These are phyloP conservation scores for Talaromyces rugulosus DNA, from an alignment of 2,329 filamentous ascomycete genomes.

Conservation along the genomic window DNA sequence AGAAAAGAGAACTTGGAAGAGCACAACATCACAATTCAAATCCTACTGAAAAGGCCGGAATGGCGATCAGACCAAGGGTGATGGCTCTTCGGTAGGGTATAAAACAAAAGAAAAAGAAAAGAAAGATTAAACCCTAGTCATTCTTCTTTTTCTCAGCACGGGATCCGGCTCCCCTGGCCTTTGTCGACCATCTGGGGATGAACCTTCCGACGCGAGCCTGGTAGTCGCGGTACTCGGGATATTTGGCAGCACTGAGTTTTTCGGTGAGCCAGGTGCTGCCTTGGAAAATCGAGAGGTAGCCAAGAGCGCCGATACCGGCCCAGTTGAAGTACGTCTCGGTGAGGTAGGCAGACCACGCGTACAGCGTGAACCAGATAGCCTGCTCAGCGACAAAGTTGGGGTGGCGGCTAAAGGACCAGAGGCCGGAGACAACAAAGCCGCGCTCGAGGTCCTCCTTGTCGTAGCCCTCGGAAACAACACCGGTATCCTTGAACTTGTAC, in stretches of 20 bases:
- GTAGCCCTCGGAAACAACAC: constrained; percentile 59
- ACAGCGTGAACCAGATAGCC: constrained; percentile 79
- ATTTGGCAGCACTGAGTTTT: constrained; percentile 72
- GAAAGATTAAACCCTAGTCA: neutral
- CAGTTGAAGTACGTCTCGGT: constrained; percentile 72
- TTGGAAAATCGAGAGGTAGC: constrained; percentile 78
- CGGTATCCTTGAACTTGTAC: constrained; percentile 66
- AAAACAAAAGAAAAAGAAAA: neutral
- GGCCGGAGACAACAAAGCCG: constrained; percentile 77
- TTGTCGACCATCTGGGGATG: constrained; percentile 54
- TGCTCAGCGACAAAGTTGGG: constrained; percentile 96
- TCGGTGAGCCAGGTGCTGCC: constrained; percentile 87
- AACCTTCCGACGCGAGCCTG: constrained; percentile 80
- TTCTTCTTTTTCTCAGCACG: constrained; percentile 4
- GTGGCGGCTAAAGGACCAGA: constrained; percentile 86
- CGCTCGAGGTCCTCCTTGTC: constrained; percentile 75
- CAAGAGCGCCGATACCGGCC: constrained; percentile 65
- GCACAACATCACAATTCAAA: neutral
- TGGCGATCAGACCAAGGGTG: neutral
- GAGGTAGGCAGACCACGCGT: constrained; percentile 79
- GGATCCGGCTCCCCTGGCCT: constrained; percentile 21
- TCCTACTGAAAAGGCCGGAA: neutral
- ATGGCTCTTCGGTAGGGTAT: neutral
- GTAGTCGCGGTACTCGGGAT: constrained; percentile 82
- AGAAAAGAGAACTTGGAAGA: neutral